Percentiles rank a stretch among this genome's conserved stretches.
Evolutionary conservation across 108 stramenopile genomes (phyloP).

Genomic region (Conticribra weissflogii): DNA sequence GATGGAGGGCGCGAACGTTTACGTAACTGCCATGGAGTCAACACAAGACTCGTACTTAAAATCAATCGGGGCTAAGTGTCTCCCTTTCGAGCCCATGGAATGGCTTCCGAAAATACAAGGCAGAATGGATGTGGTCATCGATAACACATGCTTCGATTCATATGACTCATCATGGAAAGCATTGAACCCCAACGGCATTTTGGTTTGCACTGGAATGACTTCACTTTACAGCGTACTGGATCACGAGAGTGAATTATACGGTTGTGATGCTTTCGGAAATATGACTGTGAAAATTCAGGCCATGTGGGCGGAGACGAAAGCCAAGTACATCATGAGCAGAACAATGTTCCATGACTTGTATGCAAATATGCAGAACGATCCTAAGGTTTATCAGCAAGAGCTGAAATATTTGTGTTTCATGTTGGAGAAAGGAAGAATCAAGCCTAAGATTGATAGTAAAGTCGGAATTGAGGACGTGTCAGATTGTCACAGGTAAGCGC

Average conservation of each 20-base stretch:
- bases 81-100: constrained; percentile 53
- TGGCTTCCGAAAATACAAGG: constrained; percentile 63
- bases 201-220: constrained; percentile 45
- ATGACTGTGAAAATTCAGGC: constrained; percentile 42
- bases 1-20: constrained; percentile 54
- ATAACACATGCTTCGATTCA: constrained; percentile 52
- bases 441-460: constrained; percentile 57
- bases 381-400: constrained; percentile 51
- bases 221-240: neutral
- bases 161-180: constrained; percentile 50
- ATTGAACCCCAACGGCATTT: constrained; percentile 45
- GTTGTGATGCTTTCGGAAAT: constrained; percentile 34
- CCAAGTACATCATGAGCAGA: constrained; percentile 41
- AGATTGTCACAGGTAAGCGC: neutral
- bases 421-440: constrained; percentile 56
- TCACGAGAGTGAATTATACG: neutral
- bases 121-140: constrained; percentile 71
- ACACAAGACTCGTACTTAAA: constrained; percentile 39
- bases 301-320: constrained; percentile 46
- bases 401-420: constrained; percentile 54
- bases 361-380: constrained; percentile 51
- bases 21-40: constrained; percentile 52
- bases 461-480: neutral
- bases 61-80: constrained; percentile 47
- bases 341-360: constrained; percentile 53